Conservation (phyloP, 139 green algal genomes). For the Gonium pectorale region DNA sequence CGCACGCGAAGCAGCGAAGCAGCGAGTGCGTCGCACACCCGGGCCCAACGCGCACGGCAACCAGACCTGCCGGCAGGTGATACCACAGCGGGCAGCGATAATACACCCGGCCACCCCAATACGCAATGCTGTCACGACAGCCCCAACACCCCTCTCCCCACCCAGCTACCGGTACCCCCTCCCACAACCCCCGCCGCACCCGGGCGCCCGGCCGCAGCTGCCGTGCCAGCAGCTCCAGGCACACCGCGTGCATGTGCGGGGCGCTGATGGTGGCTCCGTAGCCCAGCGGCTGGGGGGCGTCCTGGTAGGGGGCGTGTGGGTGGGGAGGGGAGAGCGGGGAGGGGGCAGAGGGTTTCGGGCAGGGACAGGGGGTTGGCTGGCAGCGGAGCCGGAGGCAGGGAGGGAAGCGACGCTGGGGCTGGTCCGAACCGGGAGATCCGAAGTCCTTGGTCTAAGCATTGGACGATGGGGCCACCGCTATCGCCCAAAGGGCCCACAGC, state of each 20-base stretch:
- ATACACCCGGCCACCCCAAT: neutral
- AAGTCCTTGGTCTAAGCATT: no score
- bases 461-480: no score
- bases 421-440: no score
- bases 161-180: neutral
- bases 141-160: neutral
- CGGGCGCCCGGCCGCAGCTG: slow-evolving; percentile 65
- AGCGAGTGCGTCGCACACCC: no score
- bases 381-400: neutral
- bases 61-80: neutral
- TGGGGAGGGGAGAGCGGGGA: no score
- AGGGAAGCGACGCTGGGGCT: neutral
- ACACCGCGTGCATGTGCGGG: slow-evolving; percentile 94
- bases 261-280: slow-evolving; percentile 72
- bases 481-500: no score
- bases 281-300: slow-evolving; percentile 28
- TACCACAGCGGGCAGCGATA: no score
- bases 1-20: no score
- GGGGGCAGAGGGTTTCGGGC: no score
- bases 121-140: neutral
- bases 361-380: no score
- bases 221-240: slow-evolving; percentile 80
- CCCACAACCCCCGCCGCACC: neutral
- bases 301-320: slow-evolving; percentile 28
- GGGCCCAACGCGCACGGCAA: neutral